Percentiles rank a stretch among this genome's conserved stretches.
Evolutionary conservation across 2,329 filamentous ascomycete species (phyloP).

Genomic region (Alternaria postmessia): DNA sequence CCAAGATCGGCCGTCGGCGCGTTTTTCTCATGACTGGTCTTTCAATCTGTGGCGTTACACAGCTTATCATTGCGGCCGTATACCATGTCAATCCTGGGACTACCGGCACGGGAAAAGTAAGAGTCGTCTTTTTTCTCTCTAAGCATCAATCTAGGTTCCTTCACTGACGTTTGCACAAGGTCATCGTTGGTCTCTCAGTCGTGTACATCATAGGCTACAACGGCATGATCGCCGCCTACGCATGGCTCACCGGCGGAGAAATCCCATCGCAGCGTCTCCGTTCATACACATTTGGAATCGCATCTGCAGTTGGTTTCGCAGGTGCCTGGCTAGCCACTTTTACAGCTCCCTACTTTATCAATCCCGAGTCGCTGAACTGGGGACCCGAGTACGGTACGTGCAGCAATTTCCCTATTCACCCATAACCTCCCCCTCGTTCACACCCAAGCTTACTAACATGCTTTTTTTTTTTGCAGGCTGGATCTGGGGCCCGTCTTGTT

Average conservation of each 20-base stretch:
- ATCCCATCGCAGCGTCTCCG: slow-evolving; percentile 65
- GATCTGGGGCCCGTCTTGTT: slow-evolving; percentile 51
- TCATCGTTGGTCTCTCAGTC: slow-evolving; percentile 63
- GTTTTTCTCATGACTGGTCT: slow-evolving; percentile 63
- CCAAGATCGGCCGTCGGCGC: slow-evolving; percentile 62
- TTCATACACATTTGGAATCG: slow-evolving; percentile 65
- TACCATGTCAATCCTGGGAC: slow-evolving; percentile 59
- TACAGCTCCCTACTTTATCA: slow-evolving; percentile 68
- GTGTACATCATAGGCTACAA: slow-evolving; percentile 65
- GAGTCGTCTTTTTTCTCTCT: neutral
- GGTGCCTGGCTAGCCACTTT: slow-evolving; percentile 66
- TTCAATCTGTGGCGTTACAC: slow-evolving; percentile 62
- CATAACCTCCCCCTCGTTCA: no score
- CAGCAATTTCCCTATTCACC: neutral
- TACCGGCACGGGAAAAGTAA: slow-evolving; percentile 51
- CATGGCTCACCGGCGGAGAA: slow-evolving; percentile 66
- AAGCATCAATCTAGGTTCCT: neutral
- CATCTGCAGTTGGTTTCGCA: slow-evolving; percentile 63
- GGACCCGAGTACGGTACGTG: slow-evolving; percentile 61
- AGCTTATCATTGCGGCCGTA: slow-evolving; percentile 62
- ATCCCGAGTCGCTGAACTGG: slow-evolving; percentile 63
- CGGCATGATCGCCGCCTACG: slow-evolving; percentile 63
- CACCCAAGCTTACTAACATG: neutral
- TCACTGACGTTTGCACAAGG: slow-evolving; percentile 22
- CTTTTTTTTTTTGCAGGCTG: slow-evolving; percentile 27